Evolutionary conservation across 352 stramenopile genomes (phyloP), one percentile per base, ranked within the genome.

Genomic region (Globisporangium heterothallicum): DNA sequence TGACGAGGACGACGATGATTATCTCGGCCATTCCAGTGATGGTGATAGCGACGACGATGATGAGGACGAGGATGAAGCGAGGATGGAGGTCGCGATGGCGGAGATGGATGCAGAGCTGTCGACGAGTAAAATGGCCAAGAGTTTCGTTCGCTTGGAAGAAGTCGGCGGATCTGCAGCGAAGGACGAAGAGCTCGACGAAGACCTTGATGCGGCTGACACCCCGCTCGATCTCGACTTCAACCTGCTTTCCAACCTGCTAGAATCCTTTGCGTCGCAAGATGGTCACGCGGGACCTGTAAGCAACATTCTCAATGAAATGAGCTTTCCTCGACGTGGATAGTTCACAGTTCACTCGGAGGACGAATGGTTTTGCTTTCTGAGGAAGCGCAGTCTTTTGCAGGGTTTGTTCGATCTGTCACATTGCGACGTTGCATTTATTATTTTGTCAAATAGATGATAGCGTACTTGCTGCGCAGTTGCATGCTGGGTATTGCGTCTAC

Each of bases 161-260:
- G 7, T 30, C 8, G 44, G 65, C 25, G 13, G 22, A 52, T 16
- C 45, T 42, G 4, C 45, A 34, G 42, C 19, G 14, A 21, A 9
- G 13, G 34, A 41, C 14, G 30, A 53, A 26, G 18, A n/a, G 8
- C 45, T 6, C 42, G 22, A 21, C 5, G 49, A 27, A 27, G 60
- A 36, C 34, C 49, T 46, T 40, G 49, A 12, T 51, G 57, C 41
- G 40, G 42, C 70, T 3, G 51, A 70, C 40, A 72, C 77, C 38
- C 76, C 79, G 18, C 58, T 92, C 34, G 73, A 93, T 45, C 41
- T 94, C 36, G 78, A 94, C 61, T 92, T 83, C 49, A 86, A 94
- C 59, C 49, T 94, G 63, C 57, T 94, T 38, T 84, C 79, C 0
- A 92, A 90, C 50, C 59, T 95, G 44, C 62, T 95, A 16, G 82